Evolutionary conservation across 2,329 filamentous ascomycete genomes (phyloP), one percentile per base, ranked within the genome.

Genomic region (Xylaria sp.): DNA sequence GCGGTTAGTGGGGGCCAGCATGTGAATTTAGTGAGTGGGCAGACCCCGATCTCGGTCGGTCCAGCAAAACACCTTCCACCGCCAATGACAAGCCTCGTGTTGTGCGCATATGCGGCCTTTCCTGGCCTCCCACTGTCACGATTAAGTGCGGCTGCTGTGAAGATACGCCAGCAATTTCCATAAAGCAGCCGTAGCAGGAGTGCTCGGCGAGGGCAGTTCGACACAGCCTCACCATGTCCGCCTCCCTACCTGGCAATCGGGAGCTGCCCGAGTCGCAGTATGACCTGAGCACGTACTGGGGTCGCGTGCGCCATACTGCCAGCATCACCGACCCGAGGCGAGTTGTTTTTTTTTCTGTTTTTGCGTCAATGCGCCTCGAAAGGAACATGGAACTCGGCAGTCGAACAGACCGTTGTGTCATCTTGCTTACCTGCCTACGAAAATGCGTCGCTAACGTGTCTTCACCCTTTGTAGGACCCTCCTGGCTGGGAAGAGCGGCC

Each of bases 281-380:
- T 87, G 93, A 99, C 78, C 86, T 99, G 76, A 88, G 81, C 77
- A 97, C 94, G 53, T 99, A 99, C 83, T 96, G 92, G 92, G 96
- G 96, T 71, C 90, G 96, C 66, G 96, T 98, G 76, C 89, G 87
- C 81, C 95, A 99, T 83, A 90, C 94, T 20, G 91, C 92, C 68
- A 90, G 94, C 75, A 89, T 99, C 75, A 92, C 94, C 78, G 96
- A 99, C 84, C 96, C 96, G 73, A 96, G 94, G 95, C 98, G 85
- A 89, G 92, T 80, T 62, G 25, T 47, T 29, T 22, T 62, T 31
- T 47, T 29, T 22, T 29, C 47, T 50, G n/a, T 47, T 22, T 42
- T 31, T 49, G 31, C 33, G 17, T 29, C 33, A 5, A n/a, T 36
- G 36, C 13, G 11, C 15, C n/a, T n/a, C n/a, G n/a, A n/a, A n/a